Evolutionary conservation across 163 green algal species (phyloP).

Genomic region (Coccomyxa subellipsoidea): DNA sequence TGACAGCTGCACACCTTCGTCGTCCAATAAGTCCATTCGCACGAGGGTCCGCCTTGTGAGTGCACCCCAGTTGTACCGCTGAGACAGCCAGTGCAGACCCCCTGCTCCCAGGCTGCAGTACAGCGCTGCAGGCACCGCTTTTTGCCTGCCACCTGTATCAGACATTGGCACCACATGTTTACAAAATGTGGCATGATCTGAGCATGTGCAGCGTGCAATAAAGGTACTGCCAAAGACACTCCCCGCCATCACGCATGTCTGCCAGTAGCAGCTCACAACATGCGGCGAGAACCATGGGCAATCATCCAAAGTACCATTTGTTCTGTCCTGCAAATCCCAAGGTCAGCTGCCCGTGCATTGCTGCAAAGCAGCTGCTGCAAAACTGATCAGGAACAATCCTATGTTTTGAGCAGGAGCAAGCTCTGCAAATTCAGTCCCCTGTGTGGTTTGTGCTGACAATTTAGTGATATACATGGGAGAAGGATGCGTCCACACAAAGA

Average conservation of each 20-base stretch:
- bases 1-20: neutral
- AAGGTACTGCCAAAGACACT: neutral
- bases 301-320: no score
- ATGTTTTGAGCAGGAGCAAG: no score
- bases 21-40: neutral
- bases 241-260: neutral
- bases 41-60: neutral
- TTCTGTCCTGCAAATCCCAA: no score
- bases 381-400: no score
- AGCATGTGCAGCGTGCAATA: neutral
- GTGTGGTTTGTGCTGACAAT: no score
- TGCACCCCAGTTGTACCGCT: neutral
- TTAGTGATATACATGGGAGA: no score
- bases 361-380: no score
- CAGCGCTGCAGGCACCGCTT: neutral
- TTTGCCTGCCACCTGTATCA: constrained; percentile 4
- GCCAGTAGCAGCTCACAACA: neutral
- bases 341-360: no score
- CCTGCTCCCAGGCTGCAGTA: neutral
- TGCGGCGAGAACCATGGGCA: neutral
- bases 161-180: neutral
- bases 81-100: neutral
- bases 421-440: no score
- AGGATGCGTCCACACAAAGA: no score
- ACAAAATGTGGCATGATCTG: neutral